Conservation (phyloP, 2,329 filamentous ascomycete genomes). For the Aspergillus persii region DNA sequence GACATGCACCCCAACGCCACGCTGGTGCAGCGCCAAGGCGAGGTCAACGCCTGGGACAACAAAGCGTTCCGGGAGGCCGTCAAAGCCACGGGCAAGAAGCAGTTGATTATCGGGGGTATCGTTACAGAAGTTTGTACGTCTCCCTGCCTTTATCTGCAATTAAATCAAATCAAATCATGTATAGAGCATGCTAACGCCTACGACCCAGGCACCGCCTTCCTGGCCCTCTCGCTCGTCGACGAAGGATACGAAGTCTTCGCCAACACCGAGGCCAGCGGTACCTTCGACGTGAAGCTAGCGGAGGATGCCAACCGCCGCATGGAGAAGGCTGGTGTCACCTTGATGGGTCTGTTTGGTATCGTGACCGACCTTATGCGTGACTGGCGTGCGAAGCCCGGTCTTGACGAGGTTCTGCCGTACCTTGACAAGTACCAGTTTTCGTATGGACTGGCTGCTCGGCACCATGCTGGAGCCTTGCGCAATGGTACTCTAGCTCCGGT, state of each 20-base stretch:
- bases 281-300: constrained; percentile 47
- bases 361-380: constrained; percentile 69
- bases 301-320: constrained; percentile 67
- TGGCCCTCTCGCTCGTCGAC: constrained; percentile 67
- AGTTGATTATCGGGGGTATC: constrained; percentile 70
- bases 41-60: constrained; percentile 78
- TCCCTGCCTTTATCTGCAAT: not conserved
- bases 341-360: constrained; percentile 57
- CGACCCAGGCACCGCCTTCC: constrained; percentile 61
- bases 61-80: constrained; percentile 65
- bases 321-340: constrained; percentile 61
- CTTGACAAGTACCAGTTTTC: constrained; percentile 58
- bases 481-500: constrained; percentile 60
- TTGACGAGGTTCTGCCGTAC: constrained; percentile 58
- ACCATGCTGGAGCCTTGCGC: constrained; percentile 58
- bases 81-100: constrained; percentile 62
- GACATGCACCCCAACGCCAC: constrained; percentile 66
- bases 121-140: constrained; percentile 67
- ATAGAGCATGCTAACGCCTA: not conserved
- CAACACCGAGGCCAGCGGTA: constrained; percentile 70
- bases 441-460: constrained; percentile 63
- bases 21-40: constrained; percentile 65
- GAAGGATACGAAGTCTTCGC: constrained; percentile 73
- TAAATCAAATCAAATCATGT: no score
- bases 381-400: constrained; percentile 60